Conservation (phyloP, 1,284 basidiomycete genomes). For the Cystobasidium sp. region DNA sequence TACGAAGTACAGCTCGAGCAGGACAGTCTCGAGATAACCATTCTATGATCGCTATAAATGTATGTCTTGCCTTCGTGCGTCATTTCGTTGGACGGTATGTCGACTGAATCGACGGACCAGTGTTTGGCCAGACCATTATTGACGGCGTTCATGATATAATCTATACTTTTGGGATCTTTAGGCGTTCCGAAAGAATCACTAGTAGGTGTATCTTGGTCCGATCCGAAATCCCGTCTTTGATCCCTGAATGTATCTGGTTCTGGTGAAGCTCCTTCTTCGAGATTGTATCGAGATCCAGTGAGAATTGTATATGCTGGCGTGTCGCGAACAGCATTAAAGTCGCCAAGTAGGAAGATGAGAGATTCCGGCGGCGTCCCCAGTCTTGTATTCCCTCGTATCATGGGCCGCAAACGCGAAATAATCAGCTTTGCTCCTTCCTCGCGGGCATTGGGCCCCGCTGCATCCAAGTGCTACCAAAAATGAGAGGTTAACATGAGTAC, state of each 20-base stretch:
- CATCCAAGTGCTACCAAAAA: not conserved
- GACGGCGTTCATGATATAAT: not conserved
- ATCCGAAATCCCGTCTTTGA: not conserved
- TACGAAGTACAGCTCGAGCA: no score
- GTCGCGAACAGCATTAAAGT: not conserved
- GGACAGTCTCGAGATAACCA: not conserved
- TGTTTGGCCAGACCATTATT: not conserved
- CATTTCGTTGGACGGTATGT: not conserved
- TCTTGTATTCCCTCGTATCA: not conserved
- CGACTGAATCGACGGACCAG: not conserved
- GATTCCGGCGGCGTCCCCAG: not conserved
- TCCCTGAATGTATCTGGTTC: not conserved
- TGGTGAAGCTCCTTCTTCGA: not conserved
- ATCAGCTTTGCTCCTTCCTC: not conserved
- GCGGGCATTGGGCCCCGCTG: not conserved
- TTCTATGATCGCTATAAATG: constrained; percentile 9
- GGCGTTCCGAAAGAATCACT: not conserved
- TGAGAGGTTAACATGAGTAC: not conserved
- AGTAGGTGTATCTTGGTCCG: not conserved
- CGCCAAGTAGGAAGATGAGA: not conserved
- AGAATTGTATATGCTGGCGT: not conserved
- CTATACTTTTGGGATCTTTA: not conserved
- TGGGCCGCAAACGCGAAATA: not conserved
- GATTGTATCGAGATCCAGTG: not conserved
- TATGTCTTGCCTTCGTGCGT: not conserved